These are phyloP conservation scores for Hyparrhenia diplandra DNA, from an alignment of 176 grass and related monocot species.

Conservation along the genomic window DNA sequence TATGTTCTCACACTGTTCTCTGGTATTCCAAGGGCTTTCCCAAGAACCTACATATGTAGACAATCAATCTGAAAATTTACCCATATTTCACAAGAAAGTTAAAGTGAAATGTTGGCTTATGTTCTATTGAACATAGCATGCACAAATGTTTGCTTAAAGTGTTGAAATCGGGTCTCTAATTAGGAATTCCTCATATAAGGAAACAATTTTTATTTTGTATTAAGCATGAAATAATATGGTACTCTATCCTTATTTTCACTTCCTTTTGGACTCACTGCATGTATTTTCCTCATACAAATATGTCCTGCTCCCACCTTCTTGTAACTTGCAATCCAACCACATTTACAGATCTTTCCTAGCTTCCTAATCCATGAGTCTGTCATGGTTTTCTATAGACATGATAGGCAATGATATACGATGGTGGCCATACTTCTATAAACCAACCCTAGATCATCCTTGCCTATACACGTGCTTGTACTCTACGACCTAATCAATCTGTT, in stretches of 20 bases:
- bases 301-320: neutral
- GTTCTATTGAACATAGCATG: neutral
- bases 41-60: constrained; percentile 62
- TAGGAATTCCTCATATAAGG: neutral
- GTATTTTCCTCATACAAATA: neutral
- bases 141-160: neutral
- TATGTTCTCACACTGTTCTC: constrained; percentile 90
- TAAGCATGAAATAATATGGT: neutral
- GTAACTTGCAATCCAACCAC: neutral
- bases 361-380: neutral
- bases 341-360: neutral
- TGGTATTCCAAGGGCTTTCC: constrained; percentile 88
- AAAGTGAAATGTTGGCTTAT: neutral
- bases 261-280: neutral
- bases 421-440: no score
- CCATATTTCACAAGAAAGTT: neutral
- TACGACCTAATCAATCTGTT: no score
- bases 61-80: neutral
- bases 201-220: neutral
- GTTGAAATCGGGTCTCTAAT: neutral
- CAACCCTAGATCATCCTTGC: no score
- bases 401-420: no score
- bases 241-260: neutral
- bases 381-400: no score
- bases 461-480: no score